Evolutionary conservation across 2,329 filamentous ascomycete genomes (phyloP).

Genomic region (Dactylonectria macrodidyma): DNA sequence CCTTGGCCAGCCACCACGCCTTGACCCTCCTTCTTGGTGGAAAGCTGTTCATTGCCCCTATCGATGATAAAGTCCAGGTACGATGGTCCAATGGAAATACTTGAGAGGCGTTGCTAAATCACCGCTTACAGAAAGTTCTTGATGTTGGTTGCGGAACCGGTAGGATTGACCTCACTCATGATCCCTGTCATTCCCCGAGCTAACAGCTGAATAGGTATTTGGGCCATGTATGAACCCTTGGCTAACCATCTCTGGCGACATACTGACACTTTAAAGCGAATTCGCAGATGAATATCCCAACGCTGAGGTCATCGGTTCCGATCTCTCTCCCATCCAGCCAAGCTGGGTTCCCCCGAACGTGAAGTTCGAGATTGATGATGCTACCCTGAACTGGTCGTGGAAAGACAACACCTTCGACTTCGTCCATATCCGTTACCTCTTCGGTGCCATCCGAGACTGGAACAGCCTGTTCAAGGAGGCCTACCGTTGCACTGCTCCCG

Average conservation of each 20-base stretch:
- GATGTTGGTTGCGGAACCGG: slow-evolving; percentile 46
- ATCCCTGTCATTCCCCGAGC: not conserved
- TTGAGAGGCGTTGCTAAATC: not conserved
- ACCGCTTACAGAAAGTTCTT: slow-evolving; percentile 36
- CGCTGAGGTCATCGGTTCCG: slow-evolving; percentile 35
- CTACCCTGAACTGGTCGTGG: slow-evolving; percentile 39
- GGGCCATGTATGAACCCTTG: slow-evolving; percentile 26
- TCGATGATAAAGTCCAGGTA: slow-evolving; percentile 32
- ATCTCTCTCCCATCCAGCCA: slow-evolving; percentile 41
- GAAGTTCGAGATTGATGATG: slow-evolving; percentile 40
- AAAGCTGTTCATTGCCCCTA: slow-evolving; percentile 42
- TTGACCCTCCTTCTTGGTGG: slow-evolving; percentile 41
- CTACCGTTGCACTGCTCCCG: slow-evolving; percentile 38
- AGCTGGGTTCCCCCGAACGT: slow-evolving; percentile 42
- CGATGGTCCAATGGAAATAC: not conserved
- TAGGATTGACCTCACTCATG: not conserved
- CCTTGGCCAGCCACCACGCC: slow-evolving; percentile 26
- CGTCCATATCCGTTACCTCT: slow-evolving; percentile 40
- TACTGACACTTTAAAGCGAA: slow-evolving; percentile 24
- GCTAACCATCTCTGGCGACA: not conserved
- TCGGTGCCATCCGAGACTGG: slow-evolving; percentile 41
- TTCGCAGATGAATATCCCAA: slow-evolving; percentile 39
- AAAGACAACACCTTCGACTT: slow-evolving; percentile 33
- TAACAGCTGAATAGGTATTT: slow-evolving; percentile 23
- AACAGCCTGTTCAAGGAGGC: slow-evolving; percentile 32